A percentile compares a stretch with the other conserved stretches of the same genome.
phyloP scores from a whole-genome alignment of 352 stramenopile species.

The Globisporangium sylvaticum region DNA sequence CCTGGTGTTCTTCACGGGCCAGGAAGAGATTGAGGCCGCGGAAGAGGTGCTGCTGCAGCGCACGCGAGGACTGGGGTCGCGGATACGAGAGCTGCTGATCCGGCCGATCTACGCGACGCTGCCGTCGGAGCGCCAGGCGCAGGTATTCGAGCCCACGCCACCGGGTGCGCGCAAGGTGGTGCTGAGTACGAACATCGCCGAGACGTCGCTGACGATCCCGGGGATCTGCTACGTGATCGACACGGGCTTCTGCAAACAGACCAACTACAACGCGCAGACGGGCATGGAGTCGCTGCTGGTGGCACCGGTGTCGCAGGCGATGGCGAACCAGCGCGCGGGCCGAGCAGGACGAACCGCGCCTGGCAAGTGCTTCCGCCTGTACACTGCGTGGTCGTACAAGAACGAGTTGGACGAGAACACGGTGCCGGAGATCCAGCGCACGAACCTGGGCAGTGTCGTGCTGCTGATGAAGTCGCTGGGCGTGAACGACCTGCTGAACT shows the following conservation, averaged over 20 bases:
- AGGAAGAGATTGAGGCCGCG: conserved; percentile 99
- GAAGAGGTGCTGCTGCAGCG: conserved; percentile 94
- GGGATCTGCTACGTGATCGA: conserved; percentile 99
- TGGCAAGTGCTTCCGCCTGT: conserved; percentile 99
- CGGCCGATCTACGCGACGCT: conserved; percentile 99
- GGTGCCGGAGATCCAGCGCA: conserved; percentile 96
- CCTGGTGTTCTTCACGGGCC: conserved; percentile 98
- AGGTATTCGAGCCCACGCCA: conserved; percentile 98
- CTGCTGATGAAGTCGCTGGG: conserved; percentile 99
- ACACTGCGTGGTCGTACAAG: conserved; percentile 98
- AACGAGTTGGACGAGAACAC: conserved; percentile 99
- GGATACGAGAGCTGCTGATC: conserved; percentile 98
- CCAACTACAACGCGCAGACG: conserved; percentile 97
- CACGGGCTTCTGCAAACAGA: conserved; percentile 99
- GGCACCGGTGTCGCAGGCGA: conserved; percentile 96
- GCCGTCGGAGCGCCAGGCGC: conserved; percentile 97
- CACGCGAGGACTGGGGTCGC: conserved; percentile 91
- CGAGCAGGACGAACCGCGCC: conserved; percentile 94
- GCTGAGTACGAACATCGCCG: conserved; percentile 99
- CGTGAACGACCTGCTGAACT: conserved; percentile 99
- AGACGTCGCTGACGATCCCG: conserved; percentile 99
- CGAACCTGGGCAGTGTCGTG: conserved; percentile 97
- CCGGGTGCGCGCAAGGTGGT: conserved; percentile 96
- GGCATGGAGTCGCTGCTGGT: conserved; percentile 99
- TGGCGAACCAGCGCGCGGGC: conserved; percentile 95